A percentile compares a stretch with the other conserved stretches of the same genome.
Conservation (phyloP, 2,329 filamentous ascomycete genomes). For the Xylaria sp. region DNA sequence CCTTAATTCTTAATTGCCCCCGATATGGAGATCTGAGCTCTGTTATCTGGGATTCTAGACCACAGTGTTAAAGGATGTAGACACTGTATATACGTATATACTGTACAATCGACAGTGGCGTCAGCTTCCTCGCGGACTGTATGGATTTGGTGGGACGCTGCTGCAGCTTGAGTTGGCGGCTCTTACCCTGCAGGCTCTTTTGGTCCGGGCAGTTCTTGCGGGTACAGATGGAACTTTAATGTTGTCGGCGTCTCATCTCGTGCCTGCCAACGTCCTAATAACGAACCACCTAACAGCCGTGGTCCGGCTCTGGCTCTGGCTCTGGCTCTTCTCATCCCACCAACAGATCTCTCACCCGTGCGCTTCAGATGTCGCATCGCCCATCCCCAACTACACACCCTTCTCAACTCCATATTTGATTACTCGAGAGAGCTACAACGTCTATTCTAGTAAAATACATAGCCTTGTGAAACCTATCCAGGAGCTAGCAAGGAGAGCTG, state of each 20-base stretch:
- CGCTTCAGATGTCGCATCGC: background rate
- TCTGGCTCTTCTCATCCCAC: constrained; percentile 5
- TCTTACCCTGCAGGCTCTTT: constrained; percentile 4
- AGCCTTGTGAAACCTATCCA: background rate
- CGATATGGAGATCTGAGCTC: constrained; percentile 1
- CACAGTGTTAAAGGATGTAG: background rate
- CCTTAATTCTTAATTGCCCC: constrained; percentile 22
- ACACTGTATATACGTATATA: too few species aligned
- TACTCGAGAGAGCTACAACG: background rate
- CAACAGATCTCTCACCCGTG: constrained; percentile 3
- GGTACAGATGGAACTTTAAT: constrained; percentile 1
- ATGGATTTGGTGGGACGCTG: background rate
- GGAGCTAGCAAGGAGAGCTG: constrained; percentile 35
- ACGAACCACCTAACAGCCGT: constrained; percentile 15
- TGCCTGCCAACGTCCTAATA: constrained; percentile 16
- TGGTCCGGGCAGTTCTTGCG: background rate
- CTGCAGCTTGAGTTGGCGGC: constrained; percentile 1
- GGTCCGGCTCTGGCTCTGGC: background rate
- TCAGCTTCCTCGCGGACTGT: background rate
- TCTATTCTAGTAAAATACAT: background rate
- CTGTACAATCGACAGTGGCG: background rate
- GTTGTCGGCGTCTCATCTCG: constrained; percentile 11
- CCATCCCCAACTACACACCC: constrained; percentile 6
- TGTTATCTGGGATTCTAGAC: background rate
- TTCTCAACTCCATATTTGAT: constrained; percentile 1